Conservation (phyloP, 78 protist species). For the Dictyostelium intermedium region DNA sequence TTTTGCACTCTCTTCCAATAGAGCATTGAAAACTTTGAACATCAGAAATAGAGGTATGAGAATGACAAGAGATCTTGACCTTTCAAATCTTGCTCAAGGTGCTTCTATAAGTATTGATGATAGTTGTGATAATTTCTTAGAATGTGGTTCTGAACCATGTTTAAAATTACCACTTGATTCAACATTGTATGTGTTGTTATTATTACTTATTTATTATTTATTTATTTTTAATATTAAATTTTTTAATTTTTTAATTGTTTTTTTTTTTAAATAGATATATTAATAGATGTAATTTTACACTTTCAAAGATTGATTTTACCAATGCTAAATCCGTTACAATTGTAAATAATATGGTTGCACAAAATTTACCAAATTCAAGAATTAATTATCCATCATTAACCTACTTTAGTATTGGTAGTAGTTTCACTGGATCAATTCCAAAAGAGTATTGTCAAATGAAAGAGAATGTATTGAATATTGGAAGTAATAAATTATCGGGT, state of each 20-base stretch:
- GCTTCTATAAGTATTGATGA: not conserved
- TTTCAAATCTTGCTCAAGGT: not conserved
- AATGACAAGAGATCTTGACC: not conserved
- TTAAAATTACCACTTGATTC: not conserved
- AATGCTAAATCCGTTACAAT: not conserved
- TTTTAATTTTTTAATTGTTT: not conserved
- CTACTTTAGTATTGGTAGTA: not conserved
- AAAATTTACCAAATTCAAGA: not conserved
- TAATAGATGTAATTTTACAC: not conserved
- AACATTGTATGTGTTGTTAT: not conserved
- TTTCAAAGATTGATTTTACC: not conserved
- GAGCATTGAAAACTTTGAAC: not conserved
- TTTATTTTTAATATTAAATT: no score
- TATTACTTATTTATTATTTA: no score
- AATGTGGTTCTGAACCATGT: not conserved
- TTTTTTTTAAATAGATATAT: not conserved
- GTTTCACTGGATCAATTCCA: not conserved
- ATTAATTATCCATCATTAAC: not conserved
- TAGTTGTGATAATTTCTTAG: not conserved
- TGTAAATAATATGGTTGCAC: not conserved
- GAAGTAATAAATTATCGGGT: not conserved
- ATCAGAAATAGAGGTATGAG: not conserved
- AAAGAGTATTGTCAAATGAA: not conserved
- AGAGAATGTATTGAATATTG: not conserved
- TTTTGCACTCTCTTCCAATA: not conserved